Base-by-base conservation (phyloP, 352 stramenopile genomes). In the Phytophthora hibernalis region DNA sequence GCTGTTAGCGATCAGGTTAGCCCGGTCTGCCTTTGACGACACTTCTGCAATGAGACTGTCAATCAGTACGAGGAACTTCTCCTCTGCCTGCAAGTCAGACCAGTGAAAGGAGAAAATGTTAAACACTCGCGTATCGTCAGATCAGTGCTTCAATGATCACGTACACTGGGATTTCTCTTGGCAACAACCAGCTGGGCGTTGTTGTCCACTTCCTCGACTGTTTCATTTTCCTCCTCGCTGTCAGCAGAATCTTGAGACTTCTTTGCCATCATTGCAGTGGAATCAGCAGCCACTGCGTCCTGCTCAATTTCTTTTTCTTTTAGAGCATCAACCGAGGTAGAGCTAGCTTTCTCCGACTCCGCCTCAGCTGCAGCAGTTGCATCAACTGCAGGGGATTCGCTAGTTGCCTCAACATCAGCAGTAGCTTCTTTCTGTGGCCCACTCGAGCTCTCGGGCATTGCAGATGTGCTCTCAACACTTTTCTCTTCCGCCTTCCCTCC, bases 1-100 rank as follows among this genome's bases (percentile, higher is more conserved):
- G 38, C 78, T 92, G 65, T 90, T 91, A 0, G 81, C 81, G 2
- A 93, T 86, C 33, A 93, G 47, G 11, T 82, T 68, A 50, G 80
- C 73, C 13, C 85, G 68, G 22, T 89, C 71, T n/a, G 74, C 67
- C 55, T 82, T 84, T 11, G 79, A 87, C 2, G 79, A 85, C 0
- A 93, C 73, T 54, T 91, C 79, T 1, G 71, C 70, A 53, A 93
- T 90, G 43, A 91, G 63, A 11, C 57, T 65, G 24, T 93, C 76
- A 22, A 93, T 63, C 12, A 91, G 65, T 8, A 66, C 37, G 28
- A 90, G 49, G 16, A 93, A 90, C 40, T 83, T 83, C 42, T 86
- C 68, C 61, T 89, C 81, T 9, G 71, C 53, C 82, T 90, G 43
- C 1, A 51, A 0, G 40, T 20, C 22, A 35, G 8, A 54, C 20